Evolutionary conservation across 2,329 filamentous ascomycete genomes (phyloP).

Genomic region (Phyllosticta ampelicida): DNA sequence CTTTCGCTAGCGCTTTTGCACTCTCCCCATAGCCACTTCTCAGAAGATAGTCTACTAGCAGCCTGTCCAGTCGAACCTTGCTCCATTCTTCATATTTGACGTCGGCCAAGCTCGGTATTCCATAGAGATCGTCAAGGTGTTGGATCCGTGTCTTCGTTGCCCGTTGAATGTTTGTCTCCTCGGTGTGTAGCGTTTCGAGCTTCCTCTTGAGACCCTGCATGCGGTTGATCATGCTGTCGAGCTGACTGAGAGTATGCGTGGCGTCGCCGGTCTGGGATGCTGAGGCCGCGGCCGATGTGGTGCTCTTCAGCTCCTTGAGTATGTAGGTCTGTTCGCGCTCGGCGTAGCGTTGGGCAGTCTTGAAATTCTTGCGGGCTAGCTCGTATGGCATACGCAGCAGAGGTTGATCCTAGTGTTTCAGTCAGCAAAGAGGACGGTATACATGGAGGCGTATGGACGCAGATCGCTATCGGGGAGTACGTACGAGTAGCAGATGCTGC

Average conservation of each 20-base stretch:
- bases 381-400: constrained; percentile 88
- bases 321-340: constrained; percentile 59
- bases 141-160: constrained; percentile 66
- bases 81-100: constrained; percentile 93
- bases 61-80: constrained; percentile 64
- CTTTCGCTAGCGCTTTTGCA: constrained; percentile 61
- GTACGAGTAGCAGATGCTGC: constrained; percentile 63
- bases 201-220: constrained; percentile 86
- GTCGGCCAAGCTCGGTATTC: constrained; percentile 72
- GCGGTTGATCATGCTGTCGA: constrained; percentile 75
- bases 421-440: constrained; percentile 3
- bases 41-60: constrained; percentile 87
- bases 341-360: constrained; percentile 65
- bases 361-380: constrained; percentile 88
- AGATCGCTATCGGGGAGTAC: constrained; percentile 14
- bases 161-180: constrained; percentile 66
- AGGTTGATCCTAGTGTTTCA: constrained; percentile 64
- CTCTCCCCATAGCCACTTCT: constrained; percentile 72
- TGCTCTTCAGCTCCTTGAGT: constrained; percentile 45
- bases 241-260: constrained; percentile 52
- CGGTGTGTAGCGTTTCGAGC: constrained; percentile 62
- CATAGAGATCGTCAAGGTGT: constrained; percentile 72
- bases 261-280: constrained; percentile 35
- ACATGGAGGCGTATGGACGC: constrained; percentile 2
- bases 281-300: constrained; percentile 52